Evolutionary conservation across 1,139 yeast species (phyloP), one percentile per base, ranked within the genome.

Genomic region (Yamadazyma diospyri): DNA sequence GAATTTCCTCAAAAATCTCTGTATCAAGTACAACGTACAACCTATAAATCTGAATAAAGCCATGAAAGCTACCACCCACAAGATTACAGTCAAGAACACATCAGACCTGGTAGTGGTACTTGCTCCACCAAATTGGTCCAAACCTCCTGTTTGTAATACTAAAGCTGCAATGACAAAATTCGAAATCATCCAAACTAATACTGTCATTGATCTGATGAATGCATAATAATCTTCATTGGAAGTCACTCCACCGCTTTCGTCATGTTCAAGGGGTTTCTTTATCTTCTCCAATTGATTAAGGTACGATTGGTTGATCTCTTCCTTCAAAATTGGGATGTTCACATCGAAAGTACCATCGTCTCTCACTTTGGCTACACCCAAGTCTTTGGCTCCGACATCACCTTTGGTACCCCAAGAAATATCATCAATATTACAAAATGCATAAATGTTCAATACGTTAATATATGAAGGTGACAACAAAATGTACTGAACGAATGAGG

Each of bases 41-140:
- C 95, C 95, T 27, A 78, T 45, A 42, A 85, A 74, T 41, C 95
- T 62, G 56, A 85, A 75, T 5, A 80, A 64, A 2, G 95, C 94
- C 73, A 84, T 70, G 33, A 81, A 72, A 1, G 94, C 94, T 29
- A 84, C 94, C 36, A 82, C 62, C 92, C 94, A 84, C 41, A 85
- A 69, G 38, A 85, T 70, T 22, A 83, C 81, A 6, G 84, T 76
- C 53, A 85, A 78, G 51, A 80, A 82, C 24, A 80, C 64, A 24
- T 54, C 53, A 4, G 69, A 54, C 34, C 74, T 49, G 6, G 45
- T 42, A 6, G 39, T 41, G 30, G 53, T 49, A 12, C 41, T 40
- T 4, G 43, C 38, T 4, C 47, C 48, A 15, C 45, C 40, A 37
- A 69, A 63, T 40, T 67, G 71, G 36, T 60, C 56, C 35, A 78